A percentile compares a stretch with the other conserved stretches of the same genome.
Conservation (phyloP, 768 basidiomycete species). For the Lepiota venenata region DNA sequence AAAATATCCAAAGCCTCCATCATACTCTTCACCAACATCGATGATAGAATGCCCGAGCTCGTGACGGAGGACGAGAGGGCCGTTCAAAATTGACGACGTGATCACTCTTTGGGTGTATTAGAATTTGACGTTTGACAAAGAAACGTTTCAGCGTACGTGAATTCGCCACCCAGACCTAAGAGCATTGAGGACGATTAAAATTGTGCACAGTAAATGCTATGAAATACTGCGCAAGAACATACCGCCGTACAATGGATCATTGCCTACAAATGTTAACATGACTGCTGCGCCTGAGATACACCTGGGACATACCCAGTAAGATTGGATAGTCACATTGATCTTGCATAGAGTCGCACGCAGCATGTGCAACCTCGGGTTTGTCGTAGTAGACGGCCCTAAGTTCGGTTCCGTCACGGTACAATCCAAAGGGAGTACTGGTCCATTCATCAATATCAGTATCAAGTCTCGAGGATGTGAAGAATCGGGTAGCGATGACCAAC, state of each 20-base stretch:
- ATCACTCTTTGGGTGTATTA: conserved; percentile 50
- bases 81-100: conserved; percentile 72
- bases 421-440: conserved; percentile 65
- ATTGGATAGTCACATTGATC: conserved; percentile 74
- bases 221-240: conserved; percentile 15
- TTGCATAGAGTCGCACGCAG: conserved; percentile 64
- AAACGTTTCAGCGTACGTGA: conserved; percentile 52
- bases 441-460: background rate
- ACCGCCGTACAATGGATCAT: conserved; percentile 81
- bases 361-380: conserved; percentile 60
- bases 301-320: conserved; percentile 48
- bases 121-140: background rate
- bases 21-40: conserved; percentile 79
- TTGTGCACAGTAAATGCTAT: background rate
- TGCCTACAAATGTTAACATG: conserved; percentile 38
- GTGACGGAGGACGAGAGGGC: conserved; percentile 71
- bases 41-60: conserved; percentile 83
- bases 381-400: conserved; percentile 70
- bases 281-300: background rate
- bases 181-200: background rate
- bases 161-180: conserved; percentile 71
- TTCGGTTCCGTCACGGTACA: conserved; percentile 78
- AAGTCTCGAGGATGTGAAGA: background rate
- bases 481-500: conserved; percentile 30
- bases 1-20: conserved; percentile 72